Conservation (phyloP, 306 rosid species). For the Cucurbita pepo region DNA sequence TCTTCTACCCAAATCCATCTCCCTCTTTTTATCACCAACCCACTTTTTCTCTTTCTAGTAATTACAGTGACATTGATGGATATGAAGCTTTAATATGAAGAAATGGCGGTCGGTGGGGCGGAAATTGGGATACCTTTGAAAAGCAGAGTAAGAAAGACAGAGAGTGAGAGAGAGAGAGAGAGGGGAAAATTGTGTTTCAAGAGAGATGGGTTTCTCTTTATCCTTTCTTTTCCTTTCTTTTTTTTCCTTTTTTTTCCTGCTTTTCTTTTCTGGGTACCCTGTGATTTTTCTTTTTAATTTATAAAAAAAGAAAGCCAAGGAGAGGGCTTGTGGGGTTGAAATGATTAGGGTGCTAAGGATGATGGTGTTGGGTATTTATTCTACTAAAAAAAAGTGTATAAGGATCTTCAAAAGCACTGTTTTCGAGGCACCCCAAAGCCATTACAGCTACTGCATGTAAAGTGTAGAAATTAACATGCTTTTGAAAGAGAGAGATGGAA, state of each 20-base stretch:
- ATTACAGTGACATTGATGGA: background rate
- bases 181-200: background rate
- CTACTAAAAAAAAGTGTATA: background rate
- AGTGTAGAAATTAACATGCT: conserved; percentile 1
- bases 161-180: background rate
- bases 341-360: conserved; percentile 4
- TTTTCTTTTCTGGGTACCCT: background rate
- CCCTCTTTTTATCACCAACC: background rate
- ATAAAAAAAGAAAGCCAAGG: background rate
- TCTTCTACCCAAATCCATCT: background rate
- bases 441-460: background rate
- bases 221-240: no score
- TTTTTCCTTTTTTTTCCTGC: background rate
- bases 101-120: conserved; percentile 51
- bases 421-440: background rate
- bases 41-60: background rate
- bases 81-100: conserved; percentile 35
- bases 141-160: conserved; percentile 24
- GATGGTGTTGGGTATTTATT: background rate
- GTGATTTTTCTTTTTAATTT: background rate
- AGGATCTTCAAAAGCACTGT: conserved; percentile 4
- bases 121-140: conserved; percentile 37
- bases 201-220: background rate
- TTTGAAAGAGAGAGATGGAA: background rate
- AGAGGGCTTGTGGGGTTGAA: background rate